A percentile compares a stretch with the other conserved stretches of the same genome.
Evolutionary conservation across 345 rosid species (phyloP).

Genomic region (Tarenaya hassleriana): DNA sequence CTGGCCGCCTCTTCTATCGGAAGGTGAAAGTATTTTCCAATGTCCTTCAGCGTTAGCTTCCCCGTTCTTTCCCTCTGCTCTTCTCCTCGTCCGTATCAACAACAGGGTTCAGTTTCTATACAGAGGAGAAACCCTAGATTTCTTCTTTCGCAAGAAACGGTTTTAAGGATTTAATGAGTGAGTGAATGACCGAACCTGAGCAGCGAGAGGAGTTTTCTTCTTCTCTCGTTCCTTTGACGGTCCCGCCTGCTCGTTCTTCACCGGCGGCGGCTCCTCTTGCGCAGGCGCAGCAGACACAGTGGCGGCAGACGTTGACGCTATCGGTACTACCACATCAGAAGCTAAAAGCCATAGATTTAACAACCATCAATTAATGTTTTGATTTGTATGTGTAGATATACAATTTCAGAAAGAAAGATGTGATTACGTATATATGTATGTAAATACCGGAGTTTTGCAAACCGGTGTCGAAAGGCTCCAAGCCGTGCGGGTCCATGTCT

Average conservation of each 20-base stretch:
- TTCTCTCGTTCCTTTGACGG: background rate
- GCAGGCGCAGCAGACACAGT: no score
- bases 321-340: no score
- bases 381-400: no score
- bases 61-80: conserved; percentile 55
- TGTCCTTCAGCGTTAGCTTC: conserved; percentile 33
- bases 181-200: conserved; percentile 36
- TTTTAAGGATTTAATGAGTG: background rate
- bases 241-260: background rate
- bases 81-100: background rate
- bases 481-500: background rate
- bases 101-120: background rate
- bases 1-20: conserved; percentile 48
- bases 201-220: conserved; percentile 21
- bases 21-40: conserved; percentile 38
- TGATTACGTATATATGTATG: no score
- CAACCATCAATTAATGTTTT: no score
- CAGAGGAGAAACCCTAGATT: background rate
- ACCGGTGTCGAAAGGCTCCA: no score
- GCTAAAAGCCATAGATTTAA: no score
- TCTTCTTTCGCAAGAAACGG: background rate
- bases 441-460: no score
- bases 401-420: no score
- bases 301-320: no score
- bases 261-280: background rate